These are phyloP conservation scores for Rhinocladiella mackenziei DNA, from an alignment of 2,329 filamentous ascomycete species.

Conservation along the genomic window DNA sequence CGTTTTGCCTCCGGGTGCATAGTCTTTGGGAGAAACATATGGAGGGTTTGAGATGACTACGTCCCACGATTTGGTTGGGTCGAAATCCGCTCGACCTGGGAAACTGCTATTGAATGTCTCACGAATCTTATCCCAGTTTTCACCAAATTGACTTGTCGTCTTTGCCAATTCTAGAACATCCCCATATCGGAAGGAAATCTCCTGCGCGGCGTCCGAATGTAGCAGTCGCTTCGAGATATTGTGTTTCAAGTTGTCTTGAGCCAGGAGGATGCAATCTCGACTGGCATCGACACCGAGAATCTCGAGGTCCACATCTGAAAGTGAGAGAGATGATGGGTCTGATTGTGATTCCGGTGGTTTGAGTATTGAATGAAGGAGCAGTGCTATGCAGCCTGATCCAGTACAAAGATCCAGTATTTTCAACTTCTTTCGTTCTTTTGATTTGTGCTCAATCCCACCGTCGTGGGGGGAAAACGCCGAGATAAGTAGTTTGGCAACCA, in stretches of 20 bases:
- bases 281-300: conserved; percentile 75
- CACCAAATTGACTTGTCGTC: too few relatives aligned
- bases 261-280: conserved; percentile 58
- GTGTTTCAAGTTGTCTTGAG: conserved; percentile 58
- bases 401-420: conserved; percentile 81
- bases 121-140: background rate
- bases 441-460: background rate
- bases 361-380: conserved; percentile 67
- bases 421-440: conserved; percentile 36
- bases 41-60: conserved; percentile 85
- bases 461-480: background rate
- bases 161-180: conserved; percentile 37
- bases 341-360: conserved; percentile 9
- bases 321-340: background rate
- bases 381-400: conserved; percentile 83
- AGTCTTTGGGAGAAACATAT: conserved; percentile 69
- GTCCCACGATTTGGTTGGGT: conserved; percentile 42
- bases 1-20: conserved; percentile 55
- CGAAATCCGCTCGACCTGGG: background rate
- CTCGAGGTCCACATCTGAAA: conserved; percentile 37
- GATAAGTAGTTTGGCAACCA: conserved; percentile 11
- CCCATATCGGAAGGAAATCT: conserved; percentile 47
- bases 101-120: conserved; percentile 1
- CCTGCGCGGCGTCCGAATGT: conserved; percentile 29
- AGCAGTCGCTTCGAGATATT: conserved; percentile 43